Evolutionary conservation across 2,329 filamentous ascomycete genomes (phyloP), one percentile per base, ranked within the genome.

Genomic region (Pseudophaeomoniella oleicola): DNA sequence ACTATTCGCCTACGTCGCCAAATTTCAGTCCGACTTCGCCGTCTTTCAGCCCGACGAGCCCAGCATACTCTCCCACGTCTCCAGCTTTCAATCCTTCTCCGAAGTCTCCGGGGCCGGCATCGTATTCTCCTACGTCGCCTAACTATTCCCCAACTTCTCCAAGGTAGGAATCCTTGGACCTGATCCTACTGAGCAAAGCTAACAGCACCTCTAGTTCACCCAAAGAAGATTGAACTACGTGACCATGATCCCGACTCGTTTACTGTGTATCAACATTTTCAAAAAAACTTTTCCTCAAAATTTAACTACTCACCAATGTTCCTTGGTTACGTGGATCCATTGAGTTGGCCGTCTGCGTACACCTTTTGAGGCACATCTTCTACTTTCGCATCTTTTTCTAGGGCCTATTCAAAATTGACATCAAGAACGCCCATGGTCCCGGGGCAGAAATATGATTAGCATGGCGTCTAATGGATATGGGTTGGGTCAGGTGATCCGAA

Each of bases 11-110:
- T 14, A 73, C 71, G 1, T 75, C 71, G 30, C 72, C 72, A 5
- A 70, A 66, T 41, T 76, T 75, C 55, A 72, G 67, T 39, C 70
- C 72, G 10, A 72, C 72, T 3, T 74, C 70, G 16, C 72, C 72
- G 17, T 67, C 62, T 30, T 69, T 67, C 53, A 67, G 64, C 43
- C 71, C 71, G 32, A 74, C 70, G 4, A 71, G 67, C 18, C 70
- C 69, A 15, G 67, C 62, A 42, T 73, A 71, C 48, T 72, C 67
- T 36, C 70, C 70, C 13, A 71, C 68, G 10, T 67, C 64, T 44
- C 65, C 65, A 42, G 59, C 60, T 37, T 49, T 27, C 34, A 27
- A 55, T 63, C 41, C 58, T 57, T 45, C 59, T 57, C 36, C 53
- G 45, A 15, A 44, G 48, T 42, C 55, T 50, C 39, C 57, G 56